Evolutionary conservation across 2,329 filamentous ascomycete species (phyloP), one percentile per base, ranked within the genome.

Genomic region (Herpotrichia juniperi): DNA sequence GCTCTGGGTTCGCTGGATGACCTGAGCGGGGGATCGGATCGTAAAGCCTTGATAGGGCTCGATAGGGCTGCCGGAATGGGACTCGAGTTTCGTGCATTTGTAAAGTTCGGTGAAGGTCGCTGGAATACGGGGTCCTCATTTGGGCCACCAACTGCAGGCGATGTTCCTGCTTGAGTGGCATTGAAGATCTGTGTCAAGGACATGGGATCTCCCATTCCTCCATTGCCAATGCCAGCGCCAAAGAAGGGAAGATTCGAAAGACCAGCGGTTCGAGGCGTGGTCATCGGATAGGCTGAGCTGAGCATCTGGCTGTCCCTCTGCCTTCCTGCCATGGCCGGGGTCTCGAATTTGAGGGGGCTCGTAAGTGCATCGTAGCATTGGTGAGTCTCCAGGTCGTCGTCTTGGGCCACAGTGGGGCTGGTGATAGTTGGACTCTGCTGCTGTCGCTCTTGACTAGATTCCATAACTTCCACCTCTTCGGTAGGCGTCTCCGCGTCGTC

Each of bases 111-210:
- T 16, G 77, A 79, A 2, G 78, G 78, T 17, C 78, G 74, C 30
- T 74, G 73, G 48, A 76, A 71, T 16, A 79, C 62, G 1, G 75
- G 69, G 55, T 80, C 78, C 14, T 78, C 79, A n/a, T 61, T 67
- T 3, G 62, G 59, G 2, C 54, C 65, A 49, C 73, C 73, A 16
- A 67, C 59, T 3, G 70, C 57, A 16, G 78, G 77, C 21, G 78
- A 79, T 0, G 78, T 79, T 16, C 67, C 68, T 19, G 73, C 75
- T 54, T 79, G 78, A 1, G 77, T 79, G 22, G 74, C 72, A 44
- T 75, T 69, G 58, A 79, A 80, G 11, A 75, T 65, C 51, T 81
- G 78, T 7, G 77, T 79, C 22, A 77, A 67, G 30, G 74, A 77
- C 64, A 80, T 68, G 57, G 35, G 62, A 35, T 62, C 59, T n/a